These are phyloP conservation scores for Podaxis sp. DNA, from an alignment of 768 basidiomycete species.

Conservation along the genomic window DNA sequence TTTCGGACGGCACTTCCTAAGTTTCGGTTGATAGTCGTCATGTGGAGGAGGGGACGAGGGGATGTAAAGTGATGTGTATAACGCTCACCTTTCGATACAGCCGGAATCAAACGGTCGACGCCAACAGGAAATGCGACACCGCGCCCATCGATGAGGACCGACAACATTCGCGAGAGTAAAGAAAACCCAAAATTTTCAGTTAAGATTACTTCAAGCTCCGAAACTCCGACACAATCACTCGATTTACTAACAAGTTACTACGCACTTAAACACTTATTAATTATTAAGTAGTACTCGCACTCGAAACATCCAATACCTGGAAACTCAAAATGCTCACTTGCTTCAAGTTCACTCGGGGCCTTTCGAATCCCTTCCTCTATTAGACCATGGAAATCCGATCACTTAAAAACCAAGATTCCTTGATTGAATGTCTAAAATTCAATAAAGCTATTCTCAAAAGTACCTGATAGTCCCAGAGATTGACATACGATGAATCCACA, in stretches of 20 bases:
- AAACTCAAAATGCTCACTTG: no score
- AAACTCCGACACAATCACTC: background rate
- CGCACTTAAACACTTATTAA: no score
- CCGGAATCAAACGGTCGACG: background rate
- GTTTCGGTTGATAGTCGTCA: slow-evolving; percentile 49
- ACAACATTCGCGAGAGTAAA: background rate
- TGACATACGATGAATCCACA: background rate
- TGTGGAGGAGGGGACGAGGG: slow-evolving; percentile 17
- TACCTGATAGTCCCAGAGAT: background rate
- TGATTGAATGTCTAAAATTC: background rate
- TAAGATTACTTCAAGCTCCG: slow-evolving; percentile 1
- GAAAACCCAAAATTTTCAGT: background rate
- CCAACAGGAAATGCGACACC: background rate
- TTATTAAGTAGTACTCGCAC: no score
- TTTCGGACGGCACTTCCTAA: slow-evolving; percentile 66
- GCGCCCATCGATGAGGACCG: background rate
- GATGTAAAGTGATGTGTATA: background rate
- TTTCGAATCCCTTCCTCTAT: background rate
- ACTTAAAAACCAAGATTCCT: background rate
- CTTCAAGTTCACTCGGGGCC: no score
- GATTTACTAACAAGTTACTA: no score
- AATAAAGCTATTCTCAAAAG: background rate
- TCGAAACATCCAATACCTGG: no score
- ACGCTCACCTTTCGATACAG: background rate
- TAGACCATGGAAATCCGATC: background rate